Base-by-base conservation (phyloP, 1,139 yeast genomes). In the Candida sanyaensis region DNA sequence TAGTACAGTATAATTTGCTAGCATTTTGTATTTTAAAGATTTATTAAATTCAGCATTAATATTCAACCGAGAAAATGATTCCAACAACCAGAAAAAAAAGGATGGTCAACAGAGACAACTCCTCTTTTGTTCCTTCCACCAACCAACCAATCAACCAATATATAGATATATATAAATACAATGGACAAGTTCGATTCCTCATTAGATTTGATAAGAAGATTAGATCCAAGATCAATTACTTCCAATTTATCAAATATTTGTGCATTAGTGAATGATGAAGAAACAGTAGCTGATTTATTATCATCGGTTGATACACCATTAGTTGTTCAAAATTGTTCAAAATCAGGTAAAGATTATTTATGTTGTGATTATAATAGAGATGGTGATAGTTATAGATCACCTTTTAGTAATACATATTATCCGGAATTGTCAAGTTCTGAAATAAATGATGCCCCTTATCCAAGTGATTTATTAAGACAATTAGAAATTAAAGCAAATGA, bases 301-400 rank as follows among this genome's bases (percentile, higher is more conserved):
- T 83, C 96, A 4, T 80, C 96, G 0, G 92, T 92, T 12, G 99
- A 93, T 66, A 86, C 88, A 47, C 98, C 99, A 12, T 74, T 93
- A 57, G 70, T 73, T 41, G 72, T 84, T 38, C 65, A 75, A 45
- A 75, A 74, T 41, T 93, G 96, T 64, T 60, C 69, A 37, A 65
- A 75, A 48, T 65, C 83, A 7, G 88, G 88, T 21, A 87, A 86
- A 64, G 79, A 80, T 51, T 93, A 77, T 64, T 75, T 93, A 53
- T 82, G 93, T 47, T 93, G 99, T 68, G 99, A 93, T 64, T 93
- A 92, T 66, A 93, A 93, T 66, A 78, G 99, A 55, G 99, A 93
- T 61, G 93, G 96, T 6, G 98, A 93, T 66, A 85, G 93, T 30
- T 88, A 80, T 69, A 78, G 98, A 57, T 88, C 96, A 0, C 99